Conservation (phyloP, 371 early-diverging fungal genomes). For the Rhizopus sp. region DNA sequence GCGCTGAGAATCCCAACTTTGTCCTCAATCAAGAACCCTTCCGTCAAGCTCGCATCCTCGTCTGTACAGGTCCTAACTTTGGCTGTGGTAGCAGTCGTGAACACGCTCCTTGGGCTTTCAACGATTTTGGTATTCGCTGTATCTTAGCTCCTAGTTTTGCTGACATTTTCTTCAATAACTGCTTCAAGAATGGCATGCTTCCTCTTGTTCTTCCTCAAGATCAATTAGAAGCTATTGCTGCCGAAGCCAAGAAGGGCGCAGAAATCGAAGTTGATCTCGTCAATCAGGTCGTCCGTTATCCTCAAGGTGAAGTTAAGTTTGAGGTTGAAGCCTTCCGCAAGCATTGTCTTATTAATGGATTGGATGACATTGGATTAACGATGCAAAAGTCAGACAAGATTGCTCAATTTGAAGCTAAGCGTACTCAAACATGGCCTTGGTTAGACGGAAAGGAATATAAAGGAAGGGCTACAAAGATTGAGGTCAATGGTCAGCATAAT, state of each 20-base stretch:
- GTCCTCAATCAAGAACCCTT: constrained; percentile 63
- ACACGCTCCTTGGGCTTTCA: constrained; percentile 77
- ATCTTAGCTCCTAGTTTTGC: constrained; percentile 71
- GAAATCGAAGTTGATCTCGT: constrained; percentile 61
- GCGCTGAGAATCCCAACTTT: constrained; percentile 54
- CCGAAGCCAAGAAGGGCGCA: constrained; percentile 46
- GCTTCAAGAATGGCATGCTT: constrained; percentile 75
- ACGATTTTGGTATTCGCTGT: constrained; percentile 72
- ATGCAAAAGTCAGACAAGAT: constrained; percentile 63
- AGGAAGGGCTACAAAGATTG: constrained; percentile 41
- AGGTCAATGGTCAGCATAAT: constrained; percentile 21
- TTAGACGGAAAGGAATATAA: constrained; percentile 58
- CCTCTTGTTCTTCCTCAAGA: constrained; percentile 50
- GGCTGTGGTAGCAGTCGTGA: constrained; percentile 75
- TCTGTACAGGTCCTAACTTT: constrained; percentile 69
- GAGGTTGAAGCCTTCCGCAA: constrained; percentile 63
- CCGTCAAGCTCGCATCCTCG: constrained; percentile 54
- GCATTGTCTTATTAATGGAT: constrained; percentile 65
- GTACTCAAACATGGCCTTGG: constrained; percentile 63
- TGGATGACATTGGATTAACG: constrained; percentile 75
- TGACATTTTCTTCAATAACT: constrained; percentile 74
- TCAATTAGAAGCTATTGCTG: constrained; percentile 43
- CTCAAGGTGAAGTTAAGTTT: constrained; percentile 46
- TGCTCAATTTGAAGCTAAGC: constrained; percentile 52
- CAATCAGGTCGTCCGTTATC: constrained; percentile 45